Base-by-base conservation (phyloP, 345 rosid genomes). In the Garcia nutans region DNA sequence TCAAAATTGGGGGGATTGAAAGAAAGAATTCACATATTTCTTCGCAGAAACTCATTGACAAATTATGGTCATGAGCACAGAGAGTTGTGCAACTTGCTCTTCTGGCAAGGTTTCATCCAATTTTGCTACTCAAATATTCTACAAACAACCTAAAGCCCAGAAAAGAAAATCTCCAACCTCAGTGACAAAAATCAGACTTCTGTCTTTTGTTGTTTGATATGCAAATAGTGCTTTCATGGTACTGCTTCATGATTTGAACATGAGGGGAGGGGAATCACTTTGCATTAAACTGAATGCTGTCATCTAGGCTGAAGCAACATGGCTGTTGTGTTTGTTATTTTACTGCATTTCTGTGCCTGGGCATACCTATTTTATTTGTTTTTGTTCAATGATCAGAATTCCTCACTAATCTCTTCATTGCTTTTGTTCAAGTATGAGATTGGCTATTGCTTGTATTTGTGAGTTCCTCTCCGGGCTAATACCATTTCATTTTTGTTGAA, bases 401-500 rank as follows among this genome's bases (percentile, higher is more conserved):
- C 72, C n/a, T 1, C 1, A 49, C 33, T 16, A 12, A 24, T 26
- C 28, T 13, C 17, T 68, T 50, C 10, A 26, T 68, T 68, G 23
- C 47, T n/a, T 73, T 61, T 1, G 28, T 37, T 73, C 50, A 47
- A 8, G 13, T 17, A 22, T 49, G 28, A 16, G 20, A 44, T 31
- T 73, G 26, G 26, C 62, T 71, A 26, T 24, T 76, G 56, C 26
- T 71, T 68, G 31, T 52, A 7, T 57, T 63, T 42, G 20, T 52
- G 13, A 22, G 37, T 72, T 67, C 22, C 45, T 45, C 41, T 31
- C 22, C 28, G 63, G 44, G 22, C 88, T 91, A 81, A 93, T 83
- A 65, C 65, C 68, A 73, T 82, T 63, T 77, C 83, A n/a, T 78
- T 65, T 65, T 47, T 87, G 72, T 78, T 90, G 92, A 91, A 96